Percentiles rank a stretch among this genome's conserved stretches.
Conservation (phyloP, 441 rosid species). For the Euphorbia schlechtendalii region DNA sequence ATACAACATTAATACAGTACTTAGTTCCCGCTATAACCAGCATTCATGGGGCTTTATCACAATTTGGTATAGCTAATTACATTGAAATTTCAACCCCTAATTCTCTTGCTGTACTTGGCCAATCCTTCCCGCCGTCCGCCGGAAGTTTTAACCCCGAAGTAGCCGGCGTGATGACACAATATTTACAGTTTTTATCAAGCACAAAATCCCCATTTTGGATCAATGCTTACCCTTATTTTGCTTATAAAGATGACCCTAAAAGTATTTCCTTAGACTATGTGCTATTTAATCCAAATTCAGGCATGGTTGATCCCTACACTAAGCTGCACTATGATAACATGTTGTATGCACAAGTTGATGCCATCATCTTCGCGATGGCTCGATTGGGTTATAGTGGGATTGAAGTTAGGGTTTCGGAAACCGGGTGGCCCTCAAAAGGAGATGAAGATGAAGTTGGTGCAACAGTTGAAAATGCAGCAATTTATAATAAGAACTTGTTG, state of each 20-base stretch:
- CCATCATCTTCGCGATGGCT: conserved; percentile 57
- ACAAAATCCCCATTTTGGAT: conserved; percentile 58
- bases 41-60: conserved; percentile 29
- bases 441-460: conserved; percentile 66
- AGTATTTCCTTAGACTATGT: conserved; percentile 51
- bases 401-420: conserved; percentile 63
- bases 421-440: conserved; percentile 89
- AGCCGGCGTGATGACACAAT: conserved; percentile 35
- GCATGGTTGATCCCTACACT: conserved; percentile 53
- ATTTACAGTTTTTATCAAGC: conserved; percentile 44
- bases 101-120: conserved; percentile 42
- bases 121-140: conserved; percentile 66
- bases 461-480: conserved; percentile 47
- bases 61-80: conserved; percentile 41
- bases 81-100: conserved; percentile 59
- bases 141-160: conserved; percentile 53
- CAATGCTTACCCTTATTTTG: conserved; percentile 81
- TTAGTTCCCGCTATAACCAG: conserved; percentile 44
- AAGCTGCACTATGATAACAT: conserved; percentile 70
- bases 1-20: conserved; percentile 19
- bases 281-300: conserved; percentile 63
- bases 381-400: conserved; percentile 47
- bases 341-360: conserved; percentile 82
- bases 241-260: conserved; percentile 55
- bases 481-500: conserved; percentile 54